A percentile compares a stretch with the other conserved stretches of the same genome.
Conservation (phyloP, 371 early-diverging fungal genomes). For the Mortierella sp. region DNA sequence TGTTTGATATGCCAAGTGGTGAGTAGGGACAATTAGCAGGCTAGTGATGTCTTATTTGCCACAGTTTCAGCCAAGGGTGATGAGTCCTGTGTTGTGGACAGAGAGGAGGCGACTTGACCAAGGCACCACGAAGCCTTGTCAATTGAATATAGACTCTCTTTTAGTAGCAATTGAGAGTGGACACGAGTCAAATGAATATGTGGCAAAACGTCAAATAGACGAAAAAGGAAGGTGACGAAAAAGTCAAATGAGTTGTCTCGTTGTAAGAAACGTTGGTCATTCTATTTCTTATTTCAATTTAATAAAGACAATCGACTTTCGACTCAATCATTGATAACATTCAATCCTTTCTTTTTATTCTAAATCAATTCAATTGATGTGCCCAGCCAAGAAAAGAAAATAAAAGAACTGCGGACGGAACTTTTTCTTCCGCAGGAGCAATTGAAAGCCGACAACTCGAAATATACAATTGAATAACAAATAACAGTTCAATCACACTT, state of each 20-base stretch:
- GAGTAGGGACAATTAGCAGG: neutral
- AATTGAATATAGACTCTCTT: neutral
- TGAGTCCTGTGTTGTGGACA: neutral
- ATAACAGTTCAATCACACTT: neutral
- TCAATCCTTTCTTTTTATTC: neutral
- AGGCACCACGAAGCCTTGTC: neutral
- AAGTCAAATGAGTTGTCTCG: neutral
- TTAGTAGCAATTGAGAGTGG: neutral
- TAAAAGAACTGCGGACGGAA: constrained; percentile 16
- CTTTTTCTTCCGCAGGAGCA: constrained; percentile 17
- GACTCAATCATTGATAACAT: neutral
- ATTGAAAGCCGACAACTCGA: neutral
- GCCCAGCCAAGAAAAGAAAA: neutral
- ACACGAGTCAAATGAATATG: neutral
- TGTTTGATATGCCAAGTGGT: neutral
- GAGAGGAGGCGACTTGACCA: neutral
- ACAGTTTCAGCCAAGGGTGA: neutral
- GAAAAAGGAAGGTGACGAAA: neutral
- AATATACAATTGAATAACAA: neutral
- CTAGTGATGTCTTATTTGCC: neutral
- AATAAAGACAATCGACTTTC: neutral
- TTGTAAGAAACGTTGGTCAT: neutral
- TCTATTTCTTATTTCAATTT: constrained; percentile 8
- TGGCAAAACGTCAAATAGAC: no score
- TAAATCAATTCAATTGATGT: neutral